A percentile compares a stretch with the other conserved stretches of the same genome.
These are phyloP conservation scores for Neurospora sp. DNA, from an alignment of 495 filamentous ascomycete species.

Conservation along the genomic window DNA sequence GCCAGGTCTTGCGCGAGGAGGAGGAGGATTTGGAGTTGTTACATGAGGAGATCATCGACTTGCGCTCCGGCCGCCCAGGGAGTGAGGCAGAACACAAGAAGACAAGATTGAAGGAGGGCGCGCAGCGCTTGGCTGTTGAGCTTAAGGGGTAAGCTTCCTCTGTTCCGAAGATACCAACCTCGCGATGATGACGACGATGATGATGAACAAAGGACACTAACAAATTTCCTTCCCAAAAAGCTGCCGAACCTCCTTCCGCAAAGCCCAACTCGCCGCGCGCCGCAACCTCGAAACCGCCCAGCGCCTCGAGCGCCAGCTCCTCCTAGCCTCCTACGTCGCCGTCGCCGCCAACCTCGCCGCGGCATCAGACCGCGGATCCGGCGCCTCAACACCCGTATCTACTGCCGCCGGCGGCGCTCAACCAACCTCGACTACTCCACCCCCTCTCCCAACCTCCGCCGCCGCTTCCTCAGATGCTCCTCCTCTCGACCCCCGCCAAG, in stretches of 20 bases:
- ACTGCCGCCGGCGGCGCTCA: not conserved
- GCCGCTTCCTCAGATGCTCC: not conserved
- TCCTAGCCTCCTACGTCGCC: slow-evolving; percentile 54
- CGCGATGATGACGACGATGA: slow-evolving; percentile 9
- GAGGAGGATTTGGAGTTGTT: slow-evolving; percentile 82
- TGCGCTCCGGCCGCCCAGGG: slow-evolving; percentile 37
- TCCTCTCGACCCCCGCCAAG: slow-evolving; percentile 1
- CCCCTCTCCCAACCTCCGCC: slow-evolving; percentile 24
- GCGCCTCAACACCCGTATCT: slow-evolving; percentile 4
- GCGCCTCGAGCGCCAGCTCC: slow-evolving; percentile 63
- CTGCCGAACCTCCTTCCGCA: slow-evolving; percentile 65
- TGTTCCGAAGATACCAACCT: not conserved
- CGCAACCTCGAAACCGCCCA: slow-evolving; percentile 62
- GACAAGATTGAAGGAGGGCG: slow-evolving; percentile 51
- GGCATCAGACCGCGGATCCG: slow-evolving; percentile 12
- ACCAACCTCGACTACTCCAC: slow-evolving; percentile 5
- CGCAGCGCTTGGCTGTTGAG: slow-evolving; percentile 54
- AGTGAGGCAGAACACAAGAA: slow-evolving; percentile 42
- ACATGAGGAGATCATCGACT: slow-evolving; percentile 64
- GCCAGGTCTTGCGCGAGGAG: slow-evolving; percentile 67
- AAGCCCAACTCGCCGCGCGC: slow-evolving; percentile 75
- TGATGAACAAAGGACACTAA: not conserved
- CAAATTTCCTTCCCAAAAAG: slow-evolving; percentile 29
- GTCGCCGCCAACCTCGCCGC: slow-evolving; percentile 27
- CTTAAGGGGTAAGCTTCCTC: slow-evolving; percentile 48